A percentile compares a stretch with the other conserved stretches of the same genome.
Evolutionary conservation across 176 grass and related monocot genomes (phyloP).

Genomic region (Saccharum officinarum): DNA sequence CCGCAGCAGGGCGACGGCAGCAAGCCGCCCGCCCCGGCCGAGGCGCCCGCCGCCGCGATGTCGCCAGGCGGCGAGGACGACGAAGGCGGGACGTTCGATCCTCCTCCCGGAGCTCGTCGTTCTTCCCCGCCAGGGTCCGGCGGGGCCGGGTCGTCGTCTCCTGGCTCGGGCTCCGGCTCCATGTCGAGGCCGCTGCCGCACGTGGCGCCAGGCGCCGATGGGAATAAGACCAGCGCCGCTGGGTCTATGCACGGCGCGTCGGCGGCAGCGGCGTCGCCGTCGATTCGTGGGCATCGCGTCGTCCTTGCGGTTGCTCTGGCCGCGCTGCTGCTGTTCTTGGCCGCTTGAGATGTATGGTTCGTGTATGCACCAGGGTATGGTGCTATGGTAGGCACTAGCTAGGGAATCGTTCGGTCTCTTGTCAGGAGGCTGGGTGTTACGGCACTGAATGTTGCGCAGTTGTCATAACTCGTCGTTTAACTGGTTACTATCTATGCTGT

Average conservation of each 20-base stretch:
- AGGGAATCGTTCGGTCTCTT: background rate
- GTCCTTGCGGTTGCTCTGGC: background rate
- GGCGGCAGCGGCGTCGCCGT: background rate
- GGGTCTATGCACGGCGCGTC: background rate
- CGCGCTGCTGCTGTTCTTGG: background rate
- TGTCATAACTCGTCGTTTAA: background rate
- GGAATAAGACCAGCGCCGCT: background rate
- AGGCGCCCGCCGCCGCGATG: background rate
- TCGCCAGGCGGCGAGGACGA: background rate
- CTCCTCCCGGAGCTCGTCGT: background rate
- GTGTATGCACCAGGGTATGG: background rate
- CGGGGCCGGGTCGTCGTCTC: background rate
- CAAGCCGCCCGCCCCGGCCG: background rate
- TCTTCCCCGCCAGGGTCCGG: background rate
- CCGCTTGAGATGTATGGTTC: background rate
- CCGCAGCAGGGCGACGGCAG: background rate
- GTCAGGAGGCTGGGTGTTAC: background rate
- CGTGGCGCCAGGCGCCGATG: background rate
- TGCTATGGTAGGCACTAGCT: background rate
- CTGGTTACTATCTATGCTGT: too few species aligned
- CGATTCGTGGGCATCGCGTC: background rate
- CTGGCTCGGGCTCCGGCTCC: background rate
- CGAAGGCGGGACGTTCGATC: background rate
- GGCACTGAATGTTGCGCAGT: too few species aligned
- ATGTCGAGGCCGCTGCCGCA: background rate